Conservation (phyloP, 768 basidiomycete genomes). For the Suillus luteus region DNA sequence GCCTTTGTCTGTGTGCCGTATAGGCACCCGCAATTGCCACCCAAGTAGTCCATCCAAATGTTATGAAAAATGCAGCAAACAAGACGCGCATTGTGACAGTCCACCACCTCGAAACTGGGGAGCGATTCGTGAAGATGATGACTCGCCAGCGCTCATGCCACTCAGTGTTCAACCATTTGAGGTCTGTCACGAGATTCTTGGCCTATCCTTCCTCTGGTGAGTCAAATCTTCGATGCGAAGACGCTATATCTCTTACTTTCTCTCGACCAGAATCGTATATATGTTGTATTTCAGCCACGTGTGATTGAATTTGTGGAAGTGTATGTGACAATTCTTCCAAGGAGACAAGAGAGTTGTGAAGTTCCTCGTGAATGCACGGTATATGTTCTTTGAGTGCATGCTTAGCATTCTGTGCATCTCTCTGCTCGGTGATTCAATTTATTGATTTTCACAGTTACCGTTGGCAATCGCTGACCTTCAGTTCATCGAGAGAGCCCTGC, state of each 20-base stretch:
- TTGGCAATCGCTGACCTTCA: slow-evolving; percentile 50
- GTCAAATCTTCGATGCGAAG: slow-evolving; percentile 9
- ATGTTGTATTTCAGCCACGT: slow-evolving; percentile 60
- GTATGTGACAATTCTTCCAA: slow-evolving; percentile 57
- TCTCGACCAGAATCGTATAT: slow-evolving; percentile 72
- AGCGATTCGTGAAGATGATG: slow-evolving; percentile 71
- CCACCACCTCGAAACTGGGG: slow-evolving; percentile 75
- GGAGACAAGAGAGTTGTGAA: slow-evolving; percentile 60
- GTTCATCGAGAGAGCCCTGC: slow-evolving; percentile 59
- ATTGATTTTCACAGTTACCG: neutral
- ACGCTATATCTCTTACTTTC: slow-evolving; percentile 46
- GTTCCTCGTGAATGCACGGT: slow-evolving; percentile 59
- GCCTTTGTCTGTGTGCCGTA: slow-evolving; percentile 69
- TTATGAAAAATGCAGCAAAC: slow-evolving; percentile 58
- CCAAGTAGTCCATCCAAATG: slow-evolving; percentile 61
- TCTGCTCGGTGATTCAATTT: slow-evolving; percentile 36
- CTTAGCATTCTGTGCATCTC: slow-evolving; percentile 59
- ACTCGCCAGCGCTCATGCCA: slow-evolving; percentile 75
- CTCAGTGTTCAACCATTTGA: slow-evolving; percentile 78
- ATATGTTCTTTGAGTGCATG: slow-evolving; percentile 59
- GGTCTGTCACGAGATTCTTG: slow-evolving; percentile 57
- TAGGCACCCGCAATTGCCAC: slow-evolving; percentile 67
- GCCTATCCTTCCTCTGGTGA: slow-evolving; percentile 46
- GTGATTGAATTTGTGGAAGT: slow-evolving; percentile 62
- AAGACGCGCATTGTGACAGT: slow-evolving; percentile 61